Evolutionary conservation across 2,329 filamentous ascomycete species (phyloP).

Genomic region (Stagonosporopsis chrysanthemi): DNA sequence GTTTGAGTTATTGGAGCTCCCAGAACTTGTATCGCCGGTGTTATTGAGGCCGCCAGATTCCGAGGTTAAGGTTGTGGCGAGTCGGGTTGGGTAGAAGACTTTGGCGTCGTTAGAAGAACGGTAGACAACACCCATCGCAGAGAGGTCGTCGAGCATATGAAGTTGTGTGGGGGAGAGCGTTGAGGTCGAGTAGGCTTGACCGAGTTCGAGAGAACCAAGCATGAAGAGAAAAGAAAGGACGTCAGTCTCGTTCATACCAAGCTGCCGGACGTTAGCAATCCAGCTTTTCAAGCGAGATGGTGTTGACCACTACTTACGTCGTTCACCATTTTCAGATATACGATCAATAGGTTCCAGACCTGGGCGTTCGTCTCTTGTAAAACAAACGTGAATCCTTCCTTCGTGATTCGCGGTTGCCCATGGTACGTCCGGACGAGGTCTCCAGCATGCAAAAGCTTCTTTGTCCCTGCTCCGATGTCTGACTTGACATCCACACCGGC

Average conservation of each 20-base stretch:
- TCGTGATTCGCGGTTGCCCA: conserved; percentile 76
- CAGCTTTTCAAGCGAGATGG: background rate
- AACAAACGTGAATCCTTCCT: conserved; percentile 92
- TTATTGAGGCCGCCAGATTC: conserved; percentile 75
- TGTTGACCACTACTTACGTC: conserved; percentile 49
- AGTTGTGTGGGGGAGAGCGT: conserved; percentile 82
- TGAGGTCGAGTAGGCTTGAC: conserved; percentile 86
- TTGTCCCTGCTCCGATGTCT: conserved; percentile 69
- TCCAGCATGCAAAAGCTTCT: conserved; percentile 80
- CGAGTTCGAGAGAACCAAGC: conserved; percentile 89
- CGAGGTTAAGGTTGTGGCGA: conserved; percentile 90
- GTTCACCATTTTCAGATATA: conserved; percentile 88
- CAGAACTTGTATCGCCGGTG: conserved; percentile 60
- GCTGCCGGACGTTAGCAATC: conserved; percentile 41
- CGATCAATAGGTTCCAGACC: conserved; percentile 92
- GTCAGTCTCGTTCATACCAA: conserved; percentile 86
- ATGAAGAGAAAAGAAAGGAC: conserved; percentile 97
- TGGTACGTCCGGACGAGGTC: conserved; percentile 74
- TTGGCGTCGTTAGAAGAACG: conserved; percentile 55
- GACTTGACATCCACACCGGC: conserved; percentile 55
- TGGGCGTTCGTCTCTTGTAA: conserved; percentile 95
- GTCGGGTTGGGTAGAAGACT: conserved; percentile 85
- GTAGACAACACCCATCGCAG: conserved; percentile 93
- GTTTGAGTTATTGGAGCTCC: conserved; percentile 36
- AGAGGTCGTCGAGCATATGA: conserved; percentile 88